A percentile compares a stretch with the other conserved stretches of the same genome.
Evolutionary conservation across 202 grass and related monocot genomes (phyloP).

Genomic region (Dendrocalamus latiflorus): DNA sequence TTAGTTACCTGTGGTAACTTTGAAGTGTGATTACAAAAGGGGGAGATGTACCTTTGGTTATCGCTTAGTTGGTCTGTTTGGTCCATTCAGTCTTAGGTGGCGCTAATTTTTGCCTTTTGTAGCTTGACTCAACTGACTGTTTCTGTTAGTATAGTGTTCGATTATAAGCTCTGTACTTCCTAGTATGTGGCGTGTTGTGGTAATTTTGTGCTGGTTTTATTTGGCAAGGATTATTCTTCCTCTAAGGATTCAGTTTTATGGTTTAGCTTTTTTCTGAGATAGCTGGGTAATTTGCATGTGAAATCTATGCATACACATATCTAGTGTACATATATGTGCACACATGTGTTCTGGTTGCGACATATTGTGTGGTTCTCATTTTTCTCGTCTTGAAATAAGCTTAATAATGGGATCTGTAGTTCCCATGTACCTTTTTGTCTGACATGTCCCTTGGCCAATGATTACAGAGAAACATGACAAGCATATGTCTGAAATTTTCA

Average conservation of each 20-base stretch:
- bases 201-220: neutral
- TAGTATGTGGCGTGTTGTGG: neutral
- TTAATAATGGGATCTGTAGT: neutral
- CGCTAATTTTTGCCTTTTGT: neutral
- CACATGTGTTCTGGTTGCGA: neutral
- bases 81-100: neutral
- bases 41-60: neutral
- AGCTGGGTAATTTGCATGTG: neutral
- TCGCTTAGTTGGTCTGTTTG: neutral
- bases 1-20: neutral
- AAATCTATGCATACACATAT: neutral
- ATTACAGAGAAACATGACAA: no score
- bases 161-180: neutral
- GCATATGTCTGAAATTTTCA: constrained; percentile 42
- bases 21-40: neutral
- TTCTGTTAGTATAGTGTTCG: neutral
- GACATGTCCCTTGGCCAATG: neutral
- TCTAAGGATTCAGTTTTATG: neutral
- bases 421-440: neutral
- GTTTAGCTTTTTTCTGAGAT: neutral
- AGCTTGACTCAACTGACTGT: neutral
- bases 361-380: neutral
- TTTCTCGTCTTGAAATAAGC: neutral
- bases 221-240: neutral
- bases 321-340: no score